A percentile compares a stretch with the other conserved stretches of the same genome.
Evolutionary conservation across 371 early-diverging fungal genomes (phyloP).

Genomic region (Lichtheimia corymbifera): DNA sequence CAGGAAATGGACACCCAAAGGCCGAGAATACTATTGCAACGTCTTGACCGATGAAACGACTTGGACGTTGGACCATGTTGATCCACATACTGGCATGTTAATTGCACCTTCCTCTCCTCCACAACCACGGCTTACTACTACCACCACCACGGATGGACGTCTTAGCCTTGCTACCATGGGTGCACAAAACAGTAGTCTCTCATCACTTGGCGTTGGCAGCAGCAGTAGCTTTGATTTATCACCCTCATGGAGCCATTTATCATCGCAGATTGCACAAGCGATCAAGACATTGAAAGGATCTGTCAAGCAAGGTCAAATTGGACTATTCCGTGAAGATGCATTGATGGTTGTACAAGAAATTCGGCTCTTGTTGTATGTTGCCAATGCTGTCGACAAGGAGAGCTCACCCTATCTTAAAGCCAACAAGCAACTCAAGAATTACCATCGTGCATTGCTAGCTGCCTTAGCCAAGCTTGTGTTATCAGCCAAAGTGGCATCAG

Average conservation of each 20-base stretch:
- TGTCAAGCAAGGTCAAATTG: constrained; percentile 51
- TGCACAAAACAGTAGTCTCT: background rate
- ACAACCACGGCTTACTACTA: too few relatives aligned
- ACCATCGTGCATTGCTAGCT: constrained; percentile 79
- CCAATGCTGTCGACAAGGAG: constrained; percentile 76
- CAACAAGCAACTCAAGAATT: constrained; percentile 66
- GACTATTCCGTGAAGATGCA: constrained; percentile 24
- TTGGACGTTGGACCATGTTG: constrained; percentile 60
- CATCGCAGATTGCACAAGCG: constrained; percentile 61
- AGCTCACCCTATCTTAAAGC: constrained; percentile 60
- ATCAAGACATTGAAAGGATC: constrained; percentile 69
- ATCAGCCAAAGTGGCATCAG: constrained; percentile 82
- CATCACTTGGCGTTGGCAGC: too few relatives aligned
- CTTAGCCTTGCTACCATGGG: constrained; percentile 17
- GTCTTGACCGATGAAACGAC: constrained; percentile 75
- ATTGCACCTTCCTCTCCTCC: constrained; percentile 7
- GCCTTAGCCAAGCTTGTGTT: constrained; percentile 81
- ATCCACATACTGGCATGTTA: constrained; percentile 36
- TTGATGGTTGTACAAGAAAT: constrained; percentile 73
- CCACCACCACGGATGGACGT: background rate
- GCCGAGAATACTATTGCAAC: constrained; percentile 78
- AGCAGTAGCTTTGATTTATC: constrained; percentile 9
- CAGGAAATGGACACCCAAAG: constrained; percentile 58
- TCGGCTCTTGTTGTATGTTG: constrained; percentile 77
- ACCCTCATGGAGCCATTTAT: constrained; percentile 63